Evolutionary conservation across 2,329 filamentous ascomycete genomes (phyloP).

Genomic region (Nemania sp.): DNA sequence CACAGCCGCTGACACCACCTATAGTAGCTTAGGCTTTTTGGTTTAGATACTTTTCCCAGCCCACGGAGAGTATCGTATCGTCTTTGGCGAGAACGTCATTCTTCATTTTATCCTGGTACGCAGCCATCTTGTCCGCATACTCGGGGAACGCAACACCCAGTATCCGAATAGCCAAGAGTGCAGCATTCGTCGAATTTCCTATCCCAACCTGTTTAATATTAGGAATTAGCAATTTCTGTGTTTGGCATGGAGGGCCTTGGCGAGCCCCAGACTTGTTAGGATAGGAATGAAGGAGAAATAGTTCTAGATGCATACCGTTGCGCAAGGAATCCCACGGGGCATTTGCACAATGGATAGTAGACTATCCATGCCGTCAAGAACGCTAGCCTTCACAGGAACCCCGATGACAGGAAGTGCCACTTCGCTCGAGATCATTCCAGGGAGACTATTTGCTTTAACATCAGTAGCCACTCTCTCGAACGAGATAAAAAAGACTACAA

Average conservation of each 20-base stretch:
- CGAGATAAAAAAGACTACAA: neutral
- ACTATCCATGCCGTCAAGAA: constrained; percentile 72
- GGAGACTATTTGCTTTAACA: constrained; percentile 8
- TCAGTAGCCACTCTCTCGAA: constrained; percentile 3
- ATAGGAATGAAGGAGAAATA: neutral
- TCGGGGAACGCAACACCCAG: constrained; percentile 61
- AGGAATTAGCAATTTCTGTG: constrained; percentile 1
- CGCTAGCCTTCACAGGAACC: constrained; percentile 75
- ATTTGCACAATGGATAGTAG: constrained; percentile 77
- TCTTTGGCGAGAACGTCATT: constrained; percentile 55
- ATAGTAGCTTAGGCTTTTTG: constrained; percentile 8
- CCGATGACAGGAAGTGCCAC: constrained; percentile 77
- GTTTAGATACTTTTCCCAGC: constrained; percentile 26
- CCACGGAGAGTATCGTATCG: constrained; percentile 17
- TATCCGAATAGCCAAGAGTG: constrained; percentile 71
- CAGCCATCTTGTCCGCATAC: constrained; percentile 61
- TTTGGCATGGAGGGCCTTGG: neutral
- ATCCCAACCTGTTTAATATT: constrained; percentile 60
- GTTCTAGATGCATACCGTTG: constrained; percentile 50
- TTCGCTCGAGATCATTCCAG: constrained; percentile 46
- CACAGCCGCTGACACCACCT: too few relatives aligned
- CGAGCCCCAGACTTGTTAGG: neutral
- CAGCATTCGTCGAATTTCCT: constrained; percentile 80
- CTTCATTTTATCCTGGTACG: constrained; percentile 66
- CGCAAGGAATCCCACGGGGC: constrained; percentile 73